These are phyloP conservation scores for Chimonanthus praecox DNA, from an alignment of 164 flowering plant species.

Conservation along the genomic window DNA sequence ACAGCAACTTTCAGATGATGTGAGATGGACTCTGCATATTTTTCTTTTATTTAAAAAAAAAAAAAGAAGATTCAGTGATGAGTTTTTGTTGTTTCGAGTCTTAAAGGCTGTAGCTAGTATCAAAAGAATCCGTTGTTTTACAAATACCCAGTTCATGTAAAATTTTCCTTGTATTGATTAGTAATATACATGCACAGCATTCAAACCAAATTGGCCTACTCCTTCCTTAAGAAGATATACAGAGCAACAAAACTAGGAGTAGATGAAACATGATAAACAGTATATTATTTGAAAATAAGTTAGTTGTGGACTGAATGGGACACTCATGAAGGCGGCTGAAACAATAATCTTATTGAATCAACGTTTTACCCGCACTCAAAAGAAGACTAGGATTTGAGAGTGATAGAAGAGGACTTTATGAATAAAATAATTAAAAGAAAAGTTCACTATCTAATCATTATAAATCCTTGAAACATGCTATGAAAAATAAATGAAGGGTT, in stretches of 20 bases:
- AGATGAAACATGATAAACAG: slow-evolving; percentile 13
- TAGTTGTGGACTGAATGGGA: slow-evolving; percentile 10
- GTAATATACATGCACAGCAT: background rate
- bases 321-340: background rate
- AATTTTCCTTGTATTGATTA: background rate
- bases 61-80: background rate
- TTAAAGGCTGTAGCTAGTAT: background rate
- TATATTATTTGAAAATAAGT: slow-evolving; percentile 8
- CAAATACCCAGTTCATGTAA: background rate
- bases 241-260: background rate
- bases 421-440: too few species aligned
- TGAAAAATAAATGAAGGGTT: too few species aligned
- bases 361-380: too few species aligned
- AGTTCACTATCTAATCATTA: too few species aligned
- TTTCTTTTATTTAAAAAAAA: background rate
- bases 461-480: too few species aligned
- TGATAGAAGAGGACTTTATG: too few species aligned
- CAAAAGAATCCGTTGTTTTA: background rate
- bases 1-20: background rate
- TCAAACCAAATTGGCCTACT: background rate
- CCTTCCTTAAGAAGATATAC: background rate
- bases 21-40: background rate
- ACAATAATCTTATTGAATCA: background rate
- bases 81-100: background rate
- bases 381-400: too few species aligned